Percentiles rank a stretch among this genome's conserved stretches.
Conservation (phyloP, 176 grass and related monocot species). For the Cocos nucifera region DNA sequence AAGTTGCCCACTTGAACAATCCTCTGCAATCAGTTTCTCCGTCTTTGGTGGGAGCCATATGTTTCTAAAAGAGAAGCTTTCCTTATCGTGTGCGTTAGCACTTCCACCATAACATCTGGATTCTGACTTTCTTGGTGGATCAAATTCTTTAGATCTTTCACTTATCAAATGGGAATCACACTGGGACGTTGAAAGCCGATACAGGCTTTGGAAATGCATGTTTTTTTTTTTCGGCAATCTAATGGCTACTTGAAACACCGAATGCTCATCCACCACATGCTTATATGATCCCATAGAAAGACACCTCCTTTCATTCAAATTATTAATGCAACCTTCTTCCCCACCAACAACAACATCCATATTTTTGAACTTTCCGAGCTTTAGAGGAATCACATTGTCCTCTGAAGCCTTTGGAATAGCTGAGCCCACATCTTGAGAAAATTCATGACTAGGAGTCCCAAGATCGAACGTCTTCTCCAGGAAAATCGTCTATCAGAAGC, state of each 20-base stretch:
- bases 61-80: conserved; percentile 81
- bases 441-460: conserved; percentile 3
- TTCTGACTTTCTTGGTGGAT: conserved; percentile 16
- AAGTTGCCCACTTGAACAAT: conserved; percentile 48
- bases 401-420: not conserved
- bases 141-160: conserved; percentile 34
- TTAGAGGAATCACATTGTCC: conserved; percentile 53
- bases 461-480: conserved; percentile 18
- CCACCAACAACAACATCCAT: conserved; percentile 33
- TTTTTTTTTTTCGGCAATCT: conserved; percentile 59
- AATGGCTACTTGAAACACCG: conserved; percentile 50
- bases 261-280: conserved; percentile 69
- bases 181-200: conserved; percentile 61
- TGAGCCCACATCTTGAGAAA: not conserved
- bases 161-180: conserved; percentile 67
- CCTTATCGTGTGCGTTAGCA: conserved; percentile 16
- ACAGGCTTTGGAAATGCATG: conserved; percentile 17
- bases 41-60: conserved; percentile 66
- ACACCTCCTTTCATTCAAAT: conserved; percentile 47
- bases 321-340: conserved; percentile 27
- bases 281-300: conserved; percentile 93
- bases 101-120: not conserved
- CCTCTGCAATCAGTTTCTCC: conserved; percentile 16
- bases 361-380: conserved; percentile 77
- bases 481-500: conserved; percentile 34